Evolutionary conservation across 192 early-diverging fungal genomes (phyloP).

Genomic region (Coemansia erecta): DNA sequence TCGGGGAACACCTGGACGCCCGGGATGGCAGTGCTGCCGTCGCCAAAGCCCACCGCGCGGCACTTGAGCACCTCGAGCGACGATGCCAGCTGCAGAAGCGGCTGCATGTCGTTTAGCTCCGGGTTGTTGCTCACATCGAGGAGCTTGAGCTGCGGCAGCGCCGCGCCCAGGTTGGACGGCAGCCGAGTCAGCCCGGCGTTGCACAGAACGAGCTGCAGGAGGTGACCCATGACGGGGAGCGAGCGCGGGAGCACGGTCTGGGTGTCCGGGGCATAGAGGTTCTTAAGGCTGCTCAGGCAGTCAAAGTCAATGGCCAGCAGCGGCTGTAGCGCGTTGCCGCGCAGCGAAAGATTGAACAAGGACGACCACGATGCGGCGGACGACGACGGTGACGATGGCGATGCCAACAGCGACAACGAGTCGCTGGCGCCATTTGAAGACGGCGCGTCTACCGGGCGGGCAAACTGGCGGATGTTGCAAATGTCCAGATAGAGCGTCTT

Average conservation of each 20-base stretch:
- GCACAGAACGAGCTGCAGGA: constrained; percentile 41
- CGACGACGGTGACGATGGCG: background rate
- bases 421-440: background rate
- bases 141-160: constrained; percentile 32
- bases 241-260: constrained; percentile 34
- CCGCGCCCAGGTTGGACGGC: constrained; percentile 38
- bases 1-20: constrained; percentile 21
- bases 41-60: constrained; percentile 36
- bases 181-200: constrained; percentile 37
- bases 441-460: constrained; percentile 1
- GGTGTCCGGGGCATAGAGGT: constrained; percentile 50
- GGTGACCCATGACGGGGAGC: constrained; percentile 24
- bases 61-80: constrained; percentile 45
- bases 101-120: constrained; percentile 29
- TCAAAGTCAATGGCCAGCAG: constrained; percentile 34
- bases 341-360: constrained; percentile 46
- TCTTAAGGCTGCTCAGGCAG: constrained; percentile 30
- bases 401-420: background rate
- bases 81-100: constrained; percentile 32
- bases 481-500: constrained; percentile 48
- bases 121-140: constrained; percentile 51
- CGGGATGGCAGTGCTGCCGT: background rate
- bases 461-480: constrained; percentile 37
- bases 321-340: constrained; percentile 36
- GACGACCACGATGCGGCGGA: constrained; percentile 24